A percentile compares a stretch with the other conserved stretches of the same genome.
Conservation (phyloP, 805 yeast species). For the Tetrapisispora iriomotensis region DNA sequence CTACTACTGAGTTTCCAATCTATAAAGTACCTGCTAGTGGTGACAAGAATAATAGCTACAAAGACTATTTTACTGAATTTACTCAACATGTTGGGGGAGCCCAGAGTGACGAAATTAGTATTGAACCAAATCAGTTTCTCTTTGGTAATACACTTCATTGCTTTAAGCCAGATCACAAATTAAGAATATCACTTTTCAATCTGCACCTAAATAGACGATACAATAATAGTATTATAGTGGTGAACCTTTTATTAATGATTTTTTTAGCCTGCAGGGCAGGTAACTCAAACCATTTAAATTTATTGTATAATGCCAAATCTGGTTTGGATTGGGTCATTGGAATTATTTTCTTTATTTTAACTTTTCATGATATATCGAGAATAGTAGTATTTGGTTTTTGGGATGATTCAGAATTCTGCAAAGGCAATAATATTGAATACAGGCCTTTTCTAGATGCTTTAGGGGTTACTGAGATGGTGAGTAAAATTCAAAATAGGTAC, state of each 20-base stretch:
- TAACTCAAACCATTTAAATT: background rate
- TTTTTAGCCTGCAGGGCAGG: background rate
- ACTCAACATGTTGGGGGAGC: too few relatives aligned
- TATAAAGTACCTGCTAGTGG: too few relatives aligned
- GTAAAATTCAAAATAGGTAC: background rate
- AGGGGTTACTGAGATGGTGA: background rate
- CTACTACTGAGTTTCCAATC: too few relatives aligned
- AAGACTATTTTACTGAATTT: background rate
- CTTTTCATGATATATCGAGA: background rate
- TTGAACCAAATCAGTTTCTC: too few relatives aligned
- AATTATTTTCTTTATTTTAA: background rate
- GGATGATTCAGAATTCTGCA: constrained; percentile 2
- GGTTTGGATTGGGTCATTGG: background rate
- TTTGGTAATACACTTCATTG: background rate
- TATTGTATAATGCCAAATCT: background rate
- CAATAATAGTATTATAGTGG: background rate
- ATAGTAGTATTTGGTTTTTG: constrained; percentile 1
- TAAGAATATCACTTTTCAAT: background rate
- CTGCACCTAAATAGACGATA: background rate
- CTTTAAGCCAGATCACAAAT: background rate
- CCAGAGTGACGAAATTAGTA: too few relatives aligned
- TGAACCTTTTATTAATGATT: background rate
- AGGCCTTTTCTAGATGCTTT: background rate
- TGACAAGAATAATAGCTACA: too few relatives aligned
- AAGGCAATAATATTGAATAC: background rate